Evolutionary conservation across 2,329 filamentous ascomycete genomes (phyloP).

Genomic region (Trichoderma asperellum): DNA sequence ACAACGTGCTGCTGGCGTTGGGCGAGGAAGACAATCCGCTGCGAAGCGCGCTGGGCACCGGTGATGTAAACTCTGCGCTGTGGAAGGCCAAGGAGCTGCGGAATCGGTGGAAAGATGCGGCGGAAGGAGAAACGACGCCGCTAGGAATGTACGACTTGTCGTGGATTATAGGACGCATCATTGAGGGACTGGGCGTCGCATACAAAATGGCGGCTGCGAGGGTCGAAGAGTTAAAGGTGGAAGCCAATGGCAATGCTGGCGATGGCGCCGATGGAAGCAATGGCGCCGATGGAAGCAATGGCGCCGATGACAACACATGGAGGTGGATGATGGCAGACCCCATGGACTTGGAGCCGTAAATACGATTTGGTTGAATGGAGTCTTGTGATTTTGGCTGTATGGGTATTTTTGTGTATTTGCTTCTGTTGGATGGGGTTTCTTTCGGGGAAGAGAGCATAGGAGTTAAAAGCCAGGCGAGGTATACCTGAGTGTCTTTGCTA

Average conservation of each 20-base stretch:
- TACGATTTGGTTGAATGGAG: background rate
- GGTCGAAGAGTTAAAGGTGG: constrained; percentile 46
- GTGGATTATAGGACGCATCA: constrained; percentile 60
- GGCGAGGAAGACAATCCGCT: constrained; percentile 62
- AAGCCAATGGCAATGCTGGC: constrained; percentile 33
- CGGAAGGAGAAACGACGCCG: constrained; percentile 48
- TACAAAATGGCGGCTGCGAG: constrained; percentile 56
- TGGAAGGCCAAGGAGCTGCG: constrained; percentile 69
- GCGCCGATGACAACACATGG: constrained; percentile 38
- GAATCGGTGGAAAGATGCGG: constrained; percentile 73
- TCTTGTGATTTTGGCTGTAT: background rate
- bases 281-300: constrained; percentile 23
- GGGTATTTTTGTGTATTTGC: background rate
- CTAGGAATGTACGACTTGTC: constrained; percentile 66
- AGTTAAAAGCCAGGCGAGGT: background rate
- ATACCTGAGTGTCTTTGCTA: background rate
- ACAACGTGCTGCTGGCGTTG: constrained; percentile 68
- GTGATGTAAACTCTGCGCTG: constrained; percentile 61
- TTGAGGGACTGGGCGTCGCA: constrained; percentile 62
- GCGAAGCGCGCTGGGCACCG: constrained; percentile 56
- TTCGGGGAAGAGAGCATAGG: background rate
- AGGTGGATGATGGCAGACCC: constrained; percentile 49
- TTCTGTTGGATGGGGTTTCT: background rate
- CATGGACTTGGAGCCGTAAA: constrained; percentile 45
- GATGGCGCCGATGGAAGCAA: constrained; percentile 25